Base-by-base conservation (phyloP, 257 asterid species). In the Thymus quinquecostatus region DNA sequence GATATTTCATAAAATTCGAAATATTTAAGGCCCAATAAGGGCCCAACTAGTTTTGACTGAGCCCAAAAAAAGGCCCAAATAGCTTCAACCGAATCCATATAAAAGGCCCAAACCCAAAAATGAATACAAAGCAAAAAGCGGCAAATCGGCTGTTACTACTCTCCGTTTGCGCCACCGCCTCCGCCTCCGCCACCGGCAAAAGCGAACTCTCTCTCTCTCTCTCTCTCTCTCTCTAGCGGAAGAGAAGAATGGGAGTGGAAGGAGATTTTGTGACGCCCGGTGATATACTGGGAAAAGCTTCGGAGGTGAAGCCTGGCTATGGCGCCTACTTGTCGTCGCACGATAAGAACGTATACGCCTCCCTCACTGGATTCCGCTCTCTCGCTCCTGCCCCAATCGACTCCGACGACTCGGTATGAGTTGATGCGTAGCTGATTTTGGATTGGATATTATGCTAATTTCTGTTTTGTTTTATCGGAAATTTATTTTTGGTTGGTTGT, bases 301-400 rank as follows among this genome's bases (percentile, higher is more conserved):
- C 87, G 10, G 95, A 91, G 70, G 45, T 86, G 27, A 91, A 81
- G 74, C 87, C 93, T 34, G 99, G 99, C 2, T 77, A 73, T 43
- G 99, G 99, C n/a, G 84, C 97, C 13, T 91, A 91, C 59, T 73
- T 83, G 41, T 84, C 97, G 2, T 41, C 85, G 30, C 76, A 84
- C 66, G 79, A 86, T 50, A 87, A 82, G 43, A 80, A 75, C 13
- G 77, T 91, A 2, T 86, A 84, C 80, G 90, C 99, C 77, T 86
- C 96, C 61, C 87, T 94, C 73, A 80, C 96, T n/a, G 99, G 99
- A 64, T 76, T 84, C 82, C 83, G 82, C 72, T 82, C 89, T 67
- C 36, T 85, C 30, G 53, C 67, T 60, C 86, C 87, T 69, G 83
- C 96, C 48, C 71, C 89, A 0, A 12, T 60, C 4, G 90, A 79